phyloP scores from a whole-genome alignment of 768 basidiomycete genomes.

The Amyloporia xantha region DNA sequence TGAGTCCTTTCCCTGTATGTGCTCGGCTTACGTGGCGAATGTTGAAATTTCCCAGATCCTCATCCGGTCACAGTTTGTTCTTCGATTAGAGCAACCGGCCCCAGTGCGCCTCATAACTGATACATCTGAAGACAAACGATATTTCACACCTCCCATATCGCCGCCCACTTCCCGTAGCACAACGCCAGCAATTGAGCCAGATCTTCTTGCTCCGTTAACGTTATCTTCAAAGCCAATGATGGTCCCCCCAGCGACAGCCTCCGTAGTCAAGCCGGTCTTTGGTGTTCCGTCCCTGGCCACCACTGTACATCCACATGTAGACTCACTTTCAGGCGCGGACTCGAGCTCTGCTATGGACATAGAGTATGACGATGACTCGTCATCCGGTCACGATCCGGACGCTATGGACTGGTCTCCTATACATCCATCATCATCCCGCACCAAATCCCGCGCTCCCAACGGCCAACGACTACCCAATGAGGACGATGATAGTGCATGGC shows the following conservation, averaged over 20 bases:
- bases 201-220: conserved; percentile 54
- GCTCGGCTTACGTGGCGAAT: too few relatives aligned
- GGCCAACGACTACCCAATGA: conserved; percentile 19
- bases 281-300: conserved; percentile 57
- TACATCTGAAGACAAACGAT: conserved; percentile 31
- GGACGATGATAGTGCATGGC: conserved; percentile 39
- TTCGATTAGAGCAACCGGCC: conserved; percentile 65
- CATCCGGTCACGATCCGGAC: conserved; percentile 28
- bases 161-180: conserved; percentile 28
- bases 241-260: conserved; percentile 17
- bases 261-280: conserved; percentile 47
- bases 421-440: conserved; percentile 21
- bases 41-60: too few relatives aligned
- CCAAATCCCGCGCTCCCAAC: conserved; percentile 9
- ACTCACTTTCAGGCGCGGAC: too few relatives aligned
- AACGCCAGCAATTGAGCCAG: conserved; percentile 45
- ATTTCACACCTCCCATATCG: conserved; percentile 12
- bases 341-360: conserved; percentile 12
- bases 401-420: conserved; percentile 72
- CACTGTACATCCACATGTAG: conserved; percentile 8
- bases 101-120: conserved; percentile 64
- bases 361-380: conserved; percentile 22
- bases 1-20: conserved; percentile 39
- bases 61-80: too few relatives aligned
- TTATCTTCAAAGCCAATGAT: conserved; percentile 61